Evolutionary conservation across 2,329 filamentous ascomycete species (phyloP).

Genomic region (Fusarium anguioides): DNA sequence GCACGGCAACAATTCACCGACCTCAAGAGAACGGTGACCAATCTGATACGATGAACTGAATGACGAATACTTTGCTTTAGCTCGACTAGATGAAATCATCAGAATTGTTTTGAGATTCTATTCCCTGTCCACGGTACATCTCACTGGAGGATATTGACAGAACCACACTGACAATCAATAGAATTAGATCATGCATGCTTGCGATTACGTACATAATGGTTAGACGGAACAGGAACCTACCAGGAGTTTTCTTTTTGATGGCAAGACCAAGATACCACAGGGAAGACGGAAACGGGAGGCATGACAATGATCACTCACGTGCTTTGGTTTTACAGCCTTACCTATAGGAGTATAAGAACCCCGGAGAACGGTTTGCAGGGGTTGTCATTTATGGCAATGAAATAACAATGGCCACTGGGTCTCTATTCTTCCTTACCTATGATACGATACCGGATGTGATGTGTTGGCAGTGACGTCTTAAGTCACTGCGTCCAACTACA

Average conservation of each 20-base stretch:
- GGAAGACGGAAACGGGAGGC: constrained; percentile 27
- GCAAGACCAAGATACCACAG: constrained; percentile 40
- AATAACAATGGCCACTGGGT: not conserved
- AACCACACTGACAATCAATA: constrained; percentile 14
- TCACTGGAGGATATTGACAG: not conserved
- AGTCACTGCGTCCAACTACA: not conserved
- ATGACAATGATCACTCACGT: constrained; percentile 31
- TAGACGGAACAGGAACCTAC: constrained; percentile 33
- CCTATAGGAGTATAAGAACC: constrained; percentile 19
- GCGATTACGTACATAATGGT: constrained; percentile 18
- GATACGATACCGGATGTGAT: not conserved
- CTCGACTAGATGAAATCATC: constrained; percentile 22
- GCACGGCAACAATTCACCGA: constrained; percentile 52
- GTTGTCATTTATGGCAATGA: constrained; percentile 14
- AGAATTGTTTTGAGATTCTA: constrained; percentile 25
- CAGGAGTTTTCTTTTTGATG: constrained; percentile 43
- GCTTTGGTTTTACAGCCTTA: constrained; percentile 30
- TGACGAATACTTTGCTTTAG: constrained; percentile 17
- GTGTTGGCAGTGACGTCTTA: not conserved
- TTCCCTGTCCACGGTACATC: constrained; percentile 37
- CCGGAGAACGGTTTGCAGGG: constrained; percentile 1
- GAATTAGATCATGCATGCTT: constrained; percentile 32
- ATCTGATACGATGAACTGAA: constrained; percentile 42
- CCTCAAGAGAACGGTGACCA: constrained; percentile 32
- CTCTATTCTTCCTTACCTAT: not conserved